These are phyloP conservation scores for Phyllosticta citriasiana DNA, from an alignment of 2,329 filamentous ascomycete species.

Conservation along the genomic window DNA sequence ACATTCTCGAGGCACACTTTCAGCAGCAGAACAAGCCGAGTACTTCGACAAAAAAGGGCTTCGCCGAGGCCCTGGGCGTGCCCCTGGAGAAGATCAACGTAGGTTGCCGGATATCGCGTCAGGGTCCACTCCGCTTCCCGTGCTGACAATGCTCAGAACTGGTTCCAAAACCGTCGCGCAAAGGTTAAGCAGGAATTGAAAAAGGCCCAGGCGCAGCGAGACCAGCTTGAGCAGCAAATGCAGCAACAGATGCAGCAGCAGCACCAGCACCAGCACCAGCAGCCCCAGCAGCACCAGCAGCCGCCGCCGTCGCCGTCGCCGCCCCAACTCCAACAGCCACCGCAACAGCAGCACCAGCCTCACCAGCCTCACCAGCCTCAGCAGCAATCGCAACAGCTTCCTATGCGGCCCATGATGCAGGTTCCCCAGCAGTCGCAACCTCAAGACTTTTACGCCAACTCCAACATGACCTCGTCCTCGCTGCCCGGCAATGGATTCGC, in stretches of 20 bases:
- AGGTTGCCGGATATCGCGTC: slow-evolving; percentile 18
- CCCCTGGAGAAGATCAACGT: slow-evolving; percentile 46
- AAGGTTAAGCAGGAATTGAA: slow-evolving; percentile 45
- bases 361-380: not conserved
- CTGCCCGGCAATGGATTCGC: slow-evolving; percentile 18
- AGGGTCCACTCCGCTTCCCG: slow-evolving; percentile 2
- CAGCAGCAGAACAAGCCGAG: slow-evolving; percentile 39
- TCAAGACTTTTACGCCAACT: slow-evolving; percentile 2
- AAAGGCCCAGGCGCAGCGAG: slow-evolving; percentile 24
- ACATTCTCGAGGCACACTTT: slow-evolving; percentile 41
- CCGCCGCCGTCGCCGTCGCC: not conserved
- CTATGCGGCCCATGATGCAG: slow-evolving; percentile 3
- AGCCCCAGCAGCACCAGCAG: not conserved
- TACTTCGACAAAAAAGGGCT: slow-evolving; percentile 41
- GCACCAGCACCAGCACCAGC: not conserved
- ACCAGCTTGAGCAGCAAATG: slow-evolving; percentile 22
- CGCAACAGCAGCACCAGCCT: not conserved
- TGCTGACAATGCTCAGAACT: slow-evolving; percentile 36
- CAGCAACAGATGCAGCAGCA: slow-evolving; percentile 10
- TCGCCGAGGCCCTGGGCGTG: slow-evolving; percentile 37
- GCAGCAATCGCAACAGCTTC: not conserved
- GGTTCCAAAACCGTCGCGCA: slow-evolving; percentile 44
- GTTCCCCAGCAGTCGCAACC: slow-evolving; percentile 1
- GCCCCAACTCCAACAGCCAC: not conserved
- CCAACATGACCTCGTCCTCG: slow-evolving; percentile 27